Conservation (phyloP, 1,284 basidiomycete genomes). For the Pisolithus thermaeus region DNA sequence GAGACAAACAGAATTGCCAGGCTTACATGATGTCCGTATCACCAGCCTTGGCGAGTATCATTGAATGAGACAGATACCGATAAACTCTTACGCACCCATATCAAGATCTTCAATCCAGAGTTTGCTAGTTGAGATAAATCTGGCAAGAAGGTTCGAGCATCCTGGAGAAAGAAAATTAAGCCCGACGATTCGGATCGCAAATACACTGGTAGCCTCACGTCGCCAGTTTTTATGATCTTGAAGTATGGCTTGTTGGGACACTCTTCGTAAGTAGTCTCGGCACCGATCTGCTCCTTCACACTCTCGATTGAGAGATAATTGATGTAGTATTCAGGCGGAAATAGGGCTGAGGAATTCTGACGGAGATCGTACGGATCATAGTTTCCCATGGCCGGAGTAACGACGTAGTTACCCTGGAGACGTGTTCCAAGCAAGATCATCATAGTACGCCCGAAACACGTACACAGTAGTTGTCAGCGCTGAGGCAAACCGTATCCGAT, state of each 20-base stretch:
- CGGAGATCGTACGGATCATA: constrained; percentile 52
- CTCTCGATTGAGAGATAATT: constrained; percentile 35
- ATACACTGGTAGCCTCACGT: constrained; percentile 17
- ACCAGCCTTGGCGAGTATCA: constrained; percentile 41
- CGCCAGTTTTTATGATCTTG: constrained; percentile 36
- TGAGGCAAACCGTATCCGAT: constrained; percentile 44
- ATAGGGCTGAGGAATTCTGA: constrained; percentile 46
- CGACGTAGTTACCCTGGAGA: constrained; percentile 41
- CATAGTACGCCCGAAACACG: constrained; percentile 13
- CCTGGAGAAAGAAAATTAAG: constrained; percentile 26
- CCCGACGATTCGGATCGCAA: constrained; percentile 10
- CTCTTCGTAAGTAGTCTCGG: constrained; percentile 40
- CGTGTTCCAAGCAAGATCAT: neutral
- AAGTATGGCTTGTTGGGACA: constrained; percentile 39
- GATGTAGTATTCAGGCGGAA: constrained; percentile 54
- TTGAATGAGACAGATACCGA: neutral
- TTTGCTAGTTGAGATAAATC: constrained; percentile 47
- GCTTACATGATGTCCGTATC: constrained; percentile 59
- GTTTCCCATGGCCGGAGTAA: constrained; percentile 44
- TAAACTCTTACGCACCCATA: constrained; percentile 42
- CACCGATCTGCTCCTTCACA: constrained; percentile 45
- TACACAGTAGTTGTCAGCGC: constrained; percentile 54
- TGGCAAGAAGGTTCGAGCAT: constrained; percentile 49
- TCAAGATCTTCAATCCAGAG: constrained; percentile 49
- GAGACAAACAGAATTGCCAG: neutral